Conservation (phyloP, 768 basidiomycete genomes). For the Sutorius australiensis region DNA sequence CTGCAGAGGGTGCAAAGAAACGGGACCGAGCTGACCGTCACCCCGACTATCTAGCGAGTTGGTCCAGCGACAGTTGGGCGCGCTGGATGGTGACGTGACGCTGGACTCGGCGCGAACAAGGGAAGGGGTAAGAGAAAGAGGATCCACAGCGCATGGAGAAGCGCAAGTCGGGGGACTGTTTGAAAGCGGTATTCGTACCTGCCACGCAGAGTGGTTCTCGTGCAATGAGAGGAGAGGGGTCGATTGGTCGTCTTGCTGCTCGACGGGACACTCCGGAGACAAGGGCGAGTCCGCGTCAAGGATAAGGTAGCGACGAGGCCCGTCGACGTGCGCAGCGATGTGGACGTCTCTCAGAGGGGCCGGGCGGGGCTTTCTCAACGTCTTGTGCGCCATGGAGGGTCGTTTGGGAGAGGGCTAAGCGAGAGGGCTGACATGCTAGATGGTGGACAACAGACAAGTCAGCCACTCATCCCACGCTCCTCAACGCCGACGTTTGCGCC, state of each 20-base stretch:
- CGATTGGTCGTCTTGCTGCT: neutral
- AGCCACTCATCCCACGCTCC: slow-evolving; percentile 17
- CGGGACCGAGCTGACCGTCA: neutral
- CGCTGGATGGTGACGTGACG: neutral
- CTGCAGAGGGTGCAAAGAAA: neutral
- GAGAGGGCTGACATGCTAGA: neutral
- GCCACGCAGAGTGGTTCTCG: neutral
- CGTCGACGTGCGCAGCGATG: slow-evolving; percentile 10
- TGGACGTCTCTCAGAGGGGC: slow-evolving; percentile 17
- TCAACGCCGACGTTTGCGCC: neutral
- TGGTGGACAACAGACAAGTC: slow-evolving; percentile 8
- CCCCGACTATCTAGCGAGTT: neutral
- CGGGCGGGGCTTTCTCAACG: slow-evolving; percentile 6
- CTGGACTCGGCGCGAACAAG: neutral
- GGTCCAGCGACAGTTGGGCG: neutral
- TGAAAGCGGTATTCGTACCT: neutral
- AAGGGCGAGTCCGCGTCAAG: slow-evolving; percentile 4
- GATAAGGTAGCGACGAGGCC: slow-evolving; percentile 11
- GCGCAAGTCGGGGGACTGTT: neutral
- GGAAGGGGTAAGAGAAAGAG: neutral
- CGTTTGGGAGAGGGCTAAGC: neutral
- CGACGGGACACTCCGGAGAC: slow-evolving; percentile 6
- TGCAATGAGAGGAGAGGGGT: neutral
- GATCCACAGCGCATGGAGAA: neutral
- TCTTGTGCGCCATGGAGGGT: slow-evolving; percentile 6